These are phyloP conservation scores for Asclepias syriaca DNA, from an alignment of 257 asterid genomes.

Conservation along the genomic window DNA sequence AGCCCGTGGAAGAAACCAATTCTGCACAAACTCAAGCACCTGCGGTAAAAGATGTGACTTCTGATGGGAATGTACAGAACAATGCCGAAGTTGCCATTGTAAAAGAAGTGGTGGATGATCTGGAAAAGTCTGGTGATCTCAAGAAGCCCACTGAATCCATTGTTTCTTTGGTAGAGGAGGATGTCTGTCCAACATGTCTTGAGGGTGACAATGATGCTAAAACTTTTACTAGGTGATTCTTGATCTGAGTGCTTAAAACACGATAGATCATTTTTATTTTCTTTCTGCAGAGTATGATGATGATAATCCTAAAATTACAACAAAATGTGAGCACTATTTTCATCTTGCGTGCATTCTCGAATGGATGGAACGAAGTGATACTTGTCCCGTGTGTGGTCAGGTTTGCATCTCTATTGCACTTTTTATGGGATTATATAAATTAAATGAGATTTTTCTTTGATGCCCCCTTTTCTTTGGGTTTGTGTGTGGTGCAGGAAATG, in stretches of 20 bases:
- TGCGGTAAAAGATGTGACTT: conserved; percentile 36
- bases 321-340: conserved; percentile 88
- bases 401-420: conserved; percentile 23
- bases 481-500: conserved; percentile 55
- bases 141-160: conserved; percentile 45
- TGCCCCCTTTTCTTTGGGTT: conserved; percentile 9
- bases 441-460: background rate
- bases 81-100: conserved; percentile 31
- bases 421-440: background rate
- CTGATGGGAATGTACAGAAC: conserved; percentile 36
- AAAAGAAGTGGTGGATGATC: conserved; percentile 44
- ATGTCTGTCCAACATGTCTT: conserved; percentile 83
- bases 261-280: conserved; percentile 3
- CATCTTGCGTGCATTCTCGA: conserved; percentile 91
- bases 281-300: conserved; percentile 65
- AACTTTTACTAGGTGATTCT: conserved; percentile 6
- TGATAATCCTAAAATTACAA: conserved; percentile 79
- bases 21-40: conserved; percentile 39
- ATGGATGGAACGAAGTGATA: conserved; percentile 97
- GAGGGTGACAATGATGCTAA: conserved; percentile 49
- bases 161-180: conserved; percentile 53
- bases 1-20: conserved; percentile 31
- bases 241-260: background rate
- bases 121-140: conserved; percentile 44
- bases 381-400: conserved; percentile 89